A percentile compares a stretch with the other conserved stretches of the same genome.
Evolutionary conservation across 2,329 filamentous ascomycete species (phyloP).

Genomic region (Bipolaris gigantea): DNA sequence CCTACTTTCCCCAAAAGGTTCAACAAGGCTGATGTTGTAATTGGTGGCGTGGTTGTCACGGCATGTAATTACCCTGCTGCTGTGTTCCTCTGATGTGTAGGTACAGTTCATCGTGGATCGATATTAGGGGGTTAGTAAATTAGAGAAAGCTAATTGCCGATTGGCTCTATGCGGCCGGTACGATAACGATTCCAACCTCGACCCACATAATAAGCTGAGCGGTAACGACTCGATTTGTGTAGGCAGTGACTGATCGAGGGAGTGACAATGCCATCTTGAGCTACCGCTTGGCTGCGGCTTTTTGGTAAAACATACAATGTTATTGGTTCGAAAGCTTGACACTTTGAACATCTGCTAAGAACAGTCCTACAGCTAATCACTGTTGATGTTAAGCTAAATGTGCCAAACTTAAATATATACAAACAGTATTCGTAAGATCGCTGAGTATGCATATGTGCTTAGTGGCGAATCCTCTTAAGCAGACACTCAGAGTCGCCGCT

Average conservation of each 20-base stretch:
- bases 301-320: background rate
- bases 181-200: background rate
- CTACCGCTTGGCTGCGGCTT: background rate
- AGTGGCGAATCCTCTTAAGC: background rate
- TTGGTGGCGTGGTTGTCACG: background rate
- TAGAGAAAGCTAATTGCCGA: too few relatives aligned
- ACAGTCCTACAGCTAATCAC: background rate
- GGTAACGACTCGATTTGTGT: too few relatives aligned
- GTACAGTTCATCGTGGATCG: too few relatives aligned
- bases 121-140: too few relatives aligned
- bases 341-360: background rate
- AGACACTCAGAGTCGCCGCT: background rate
- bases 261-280: background rate
- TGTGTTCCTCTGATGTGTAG: background rate
- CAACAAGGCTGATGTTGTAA: background rate
- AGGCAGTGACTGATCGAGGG: too few relatives aligned
- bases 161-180: too few relatives aligned
- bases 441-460: background rate
- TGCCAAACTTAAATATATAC: background rate
- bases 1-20: background rate
- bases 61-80: background rate
- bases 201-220: too few relatives aligned
- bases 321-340: background rate
- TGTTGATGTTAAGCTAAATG: background rate
- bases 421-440: background rate